phyloP scores from a whole-genome alignment of 306 rosid species.

The Trifolium repens region DNA sequence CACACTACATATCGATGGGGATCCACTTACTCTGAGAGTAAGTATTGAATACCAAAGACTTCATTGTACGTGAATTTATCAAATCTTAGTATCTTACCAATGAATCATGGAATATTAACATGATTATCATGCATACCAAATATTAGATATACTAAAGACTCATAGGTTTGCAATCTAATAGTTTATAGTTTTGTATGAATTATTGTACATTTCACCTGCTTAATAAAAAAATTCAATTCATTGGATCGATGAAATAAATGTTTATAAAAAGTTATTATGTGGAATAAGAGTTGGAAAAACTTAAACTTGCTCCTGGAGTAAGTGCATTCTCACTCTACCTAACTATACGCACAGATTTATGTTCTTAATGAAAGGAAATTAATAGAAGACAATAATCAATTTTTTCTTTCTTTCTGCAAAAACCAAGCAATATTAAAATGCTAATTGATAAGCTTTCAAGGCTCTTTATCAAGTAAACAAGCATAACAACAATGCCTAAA shows the following conservation, averaged over 20 bases:
- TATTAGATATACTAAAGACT: background rate
- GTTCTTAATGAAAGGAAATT: slow-evolving; percentile 27
- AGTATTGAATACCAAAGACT: background rate
- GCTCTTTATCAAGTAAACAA: slow-evolving; percentile 38
- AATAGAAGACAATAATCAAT: background rate
- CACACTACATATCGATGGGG: background rate
- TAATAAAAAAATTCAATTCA: background rate
- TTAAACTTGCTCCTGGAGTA: background rate
- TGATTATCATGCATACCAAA: slow-evolving; percentile 4
- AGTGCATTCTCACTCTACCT: slow-evolving; percentile 16
- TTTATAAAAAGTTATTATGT: background rate
- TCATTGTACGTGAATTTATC: background rate
- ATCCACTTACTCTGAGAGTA: background rate
- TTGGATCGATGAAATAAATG: slow-evolving; percentile 15
- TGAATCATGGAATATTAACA: background rate
- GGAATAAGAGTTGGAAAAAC: background rate
- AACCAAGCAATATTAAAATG: slow-evolving; percentile 16
- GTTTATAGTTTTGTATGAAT: background rate
- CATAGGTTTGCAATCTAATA: slow-evolving; percentile 5
- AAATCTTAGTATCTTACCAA: background rate
- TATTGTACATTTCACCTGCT: background rate
- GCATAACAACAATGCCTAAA: slow-evolving; percentile 43
- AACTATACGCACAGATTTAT: background rate
- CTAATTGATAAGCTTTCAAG: slow-evolving; percentile 26
- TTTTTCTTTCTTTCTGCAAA: slow-evolving; percentile 17